A percentile compares a stretch with the other conserved stretches of the same genome.
phyloP scores from a whole-genome alignment of 2,329 filamentous ascomycete species.

The Colletotrichum horii region DNA sequence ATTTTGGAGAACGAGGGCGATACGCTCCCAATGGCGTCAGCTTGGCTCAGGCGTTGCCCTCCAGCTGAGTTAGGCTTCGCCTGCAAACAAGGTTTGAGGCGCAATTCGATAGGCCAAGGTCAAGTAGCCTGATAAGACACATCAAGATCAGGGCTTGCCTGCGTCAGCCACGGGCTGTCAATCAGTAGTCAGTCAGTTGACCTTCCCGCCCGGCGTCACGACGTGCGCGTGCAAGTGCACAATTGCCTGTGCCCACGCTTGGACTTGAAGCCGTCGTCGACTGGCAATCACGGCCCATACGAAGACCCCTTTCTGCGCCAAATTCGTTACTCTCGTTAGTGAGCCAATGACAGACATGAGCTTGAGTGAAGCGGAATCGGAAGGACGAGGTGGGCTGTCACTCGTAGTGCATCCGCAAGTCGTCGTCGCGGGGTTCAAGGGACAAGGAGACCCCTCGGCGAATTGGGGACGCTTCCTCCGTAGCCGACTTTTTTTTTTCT shows the following conservation, averaged over 20 bases:
- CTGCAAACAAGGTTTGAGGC: conserved; percentile 3
- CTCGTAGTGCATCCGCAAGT: not conserved
- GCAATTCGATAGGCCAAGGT: not conserved
- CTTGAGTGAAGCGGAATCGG: not conserved
- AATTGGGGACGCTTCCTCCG: not conserved
- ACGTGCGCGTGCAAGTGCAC: not conserved
- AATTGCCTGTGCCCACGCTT: conserved; percentile 11
- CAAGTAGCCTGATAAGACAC: not conserved
- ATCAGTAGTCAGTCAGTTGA: not conserved
- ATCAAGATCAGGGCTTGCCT: not conserved
- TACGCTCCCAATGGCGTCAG: not conserved
- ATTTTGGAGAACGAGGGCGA: not conserved
- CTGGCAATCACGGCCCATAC: not conserved
- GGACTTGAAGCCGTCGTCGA: conserved; percentile 8
- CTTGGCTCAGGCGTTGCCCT: not conserved
- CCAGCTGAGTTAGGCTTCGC: not conserved
- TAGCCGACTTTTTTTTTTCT: conserved; percentile 5
- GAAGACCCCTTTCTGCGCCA: not conserved
- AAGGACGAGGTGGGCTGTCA: conserved; percentile 9
- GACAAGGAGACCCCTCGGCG: not conserved
- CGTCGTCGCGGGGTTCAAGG: conserved; percentile 12
- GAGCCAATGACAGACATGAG: conserved; percentile 7
- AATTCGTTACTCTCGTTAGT: not conserved
- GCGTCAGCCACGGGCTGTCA: conserved; percentile 2
- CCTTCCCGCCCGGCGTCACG: not conserved